Evolutionary conservation across 2,329 filamentous ascomycete species (phyloP).

Genomic region (Talaromyces sp.): DNA sequence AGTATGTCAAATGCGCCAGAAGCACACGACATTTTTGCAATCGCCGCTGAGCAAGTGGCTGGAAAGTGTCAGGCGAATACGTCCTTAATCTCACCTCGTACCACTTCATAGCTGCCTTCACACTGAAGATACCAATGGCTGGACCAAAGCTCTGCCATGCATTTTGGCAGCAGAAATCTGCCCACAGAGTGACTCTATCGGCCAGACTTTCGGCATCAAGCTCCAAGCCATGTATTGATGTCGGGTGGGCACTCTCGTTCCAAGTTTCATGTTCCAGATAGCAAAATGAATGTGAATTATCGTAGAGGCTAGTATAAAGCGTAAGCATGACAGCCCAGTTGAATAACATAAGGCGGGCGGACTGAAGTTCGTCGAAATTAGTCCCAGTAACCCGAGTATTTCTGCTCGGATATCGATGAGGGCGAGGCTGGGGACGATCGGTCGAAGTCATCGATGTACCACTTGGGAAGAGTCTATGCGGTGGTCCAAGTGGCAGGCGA

Average conservation of each 20-base stretch:
- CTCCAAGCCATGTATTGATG: not conserved
- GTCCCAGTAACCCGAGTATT: not conserved
- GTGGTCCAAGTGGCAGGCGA: constrained; percentile 1
- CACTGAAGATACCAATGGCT: constrained; percentile 7
- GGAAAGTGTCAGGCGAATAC: not conserved
- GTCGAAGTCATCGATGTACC: constrained; percentile 4
- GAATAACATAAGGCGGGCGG: constrained; percentile 6
- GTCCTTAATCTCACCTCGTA: not conserved
- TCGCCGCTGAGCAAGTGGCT: not conserved
- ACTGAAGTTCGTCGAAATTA: constrained; percentile 6
- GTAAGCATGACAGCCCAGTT: constrained; percentile 8
- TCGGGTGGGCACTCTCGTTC: not conserved
- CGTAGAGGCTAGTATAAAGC: constrained; percentile 2
- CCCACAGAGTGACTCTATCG: constrained; percentile 6
- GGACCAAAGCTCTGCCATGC: constrained; percentile 13
- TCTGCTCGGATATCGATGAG: constrained; percentile 11
- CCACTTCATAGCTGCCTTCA: constrained; percentile 10
- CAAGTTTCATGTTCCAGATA: not conserved
- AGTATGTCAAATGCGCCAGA: constrained; percentile 6
- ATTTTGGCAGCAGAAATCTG: constrained; percentile 12
- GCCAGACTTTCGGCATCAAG: not conserved
- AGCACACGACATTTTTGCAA: not conserved
- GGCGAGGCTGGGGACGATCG: not conserved
- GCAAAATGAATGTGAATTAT: not conserved
- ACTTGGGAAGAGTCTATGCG: not conserved